Evolutionary conservation across 805 yeast species (phyloP), one percentile per base, ranked within the genome.

Genomic region (Isabelozyma heimii): DNA sequence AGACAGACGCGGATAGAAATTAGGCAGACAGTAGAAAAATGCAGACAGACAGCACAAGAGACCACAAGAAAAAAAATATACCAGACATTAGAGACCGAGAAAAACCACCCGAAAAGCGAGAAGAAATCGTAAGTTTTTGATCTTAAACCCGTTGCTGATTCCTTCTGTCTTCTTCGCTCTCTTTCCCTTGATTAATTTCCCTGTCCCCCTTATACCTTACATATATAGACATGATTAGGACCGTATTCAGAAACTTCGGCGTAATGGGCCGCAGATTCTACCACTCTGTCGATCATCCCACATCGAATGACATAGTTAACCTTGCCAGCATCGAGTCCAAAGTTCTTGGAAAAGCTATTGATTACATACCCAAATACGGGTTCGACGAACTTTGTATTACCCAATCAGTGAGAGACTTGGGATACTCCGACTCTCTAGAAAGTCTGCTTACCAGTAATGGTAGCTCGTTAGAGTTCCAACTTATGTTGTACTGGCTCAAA

Each of bases 401-500:
- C 3, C 66, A 71, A 39, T 82, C 84, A 14, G 72, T 80, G 13
- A 69, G 83, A 40, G 67, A 73, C 35, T 62, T 73, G 53, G 76
- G 79, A 5, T 77, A 78, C 57, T 70, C 80, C 43, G 89, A 85
- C 68, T 80, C 60, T 50, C 75, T 78, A 10, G 70, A 65, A 41
- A 69, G 75, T 2, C 62, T 73, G 1, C 69, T 80, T 38, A 62
- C 73, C 3, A 53, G 61, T 38, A 53, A 59, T 38, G 83, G 83
- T 4, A 66, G 72, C 9, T 68, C 75, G 38, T 82, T 82, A 46
- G 76, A 87, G 51, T 77, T 83, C 45, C 80, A 75, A 62, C 77
- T 81, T 49, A 81, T 84, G 65, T 60, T 83, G 40, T 75, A 78
- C 41, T 73, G 75, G 64, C 75, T 80, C 55, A 73, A 82, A 56